Conservation (phyloP, 2,329 filamentous ascomycete species). For the Hypomyces rosellus region DNA sequence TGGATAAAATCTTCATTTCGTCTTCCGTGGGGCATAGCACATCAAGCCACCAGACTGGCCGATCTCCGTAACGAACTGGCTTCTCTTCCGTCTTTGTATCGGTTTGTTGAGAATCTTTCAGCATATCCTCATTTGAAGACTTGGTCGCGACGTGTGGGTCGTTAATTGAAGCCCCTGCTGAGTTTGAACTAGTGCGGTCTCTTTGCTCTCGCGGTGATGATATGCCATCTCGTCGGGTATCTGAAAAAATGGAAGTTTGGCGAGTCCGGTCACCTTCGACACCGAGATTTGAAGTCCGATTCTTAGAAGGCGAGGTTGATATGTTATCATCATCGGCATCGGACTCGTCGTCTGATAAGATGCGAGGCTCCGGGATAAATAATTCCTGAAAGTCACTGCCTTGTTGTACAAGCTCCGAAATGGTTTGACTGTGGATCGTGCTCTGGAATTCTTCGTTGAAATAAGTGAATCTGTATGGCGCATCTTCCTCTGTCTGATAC, state of each 20-base stretch:
- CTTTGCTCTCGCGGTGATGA: slow-evolving; percentile 26
- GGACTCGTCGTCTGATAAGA: slow-evolving; percentile 67
- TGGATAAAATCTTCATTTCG: slow-evolving; percentile 91
- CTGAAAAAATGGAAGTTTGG: slow-evolving; percentile 38
- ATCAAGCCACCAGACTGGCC: slow-evolving; percentile 96
- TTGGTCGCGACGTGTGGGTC: slow-evolving; percentile 43
- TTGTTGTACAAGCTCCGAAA: slow-evolving; percentile 84
- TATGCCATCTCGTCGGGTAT: slow-evolving; percentile 22
- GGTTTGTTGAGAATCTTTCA: slow-evolving; percentile 15
- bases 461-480: slow-evolving; percentile 93
- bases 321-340: slow-evolving; percentile 47
- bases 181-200: slow-evolving; percentile 8
- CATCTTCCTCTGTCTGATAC: slow-evolving; percentile 83
- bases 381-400: slow-evolving; percentile 79
- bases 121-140: slow-evolving; percentile 25
- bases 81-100: slow-evolving; percentile 28
- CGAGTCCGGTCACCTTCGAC: slow-evolving; percentile 38
- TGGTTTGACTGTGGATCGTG: slow-evolving; percentile 92
- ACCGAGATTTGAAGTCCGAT: slow-evolving; percentile 17
- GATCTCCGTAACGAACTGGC: slow-evolving; percentile 61
- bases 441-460: slow-evolving; percentile 97
- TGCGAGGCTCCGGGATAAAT: slow-evolving; percentile 79
- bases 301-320: slow-evolving; percentile 17
- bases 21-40: slow-evolving; percentile 83
- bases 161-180: slow-evolving; percentile 33